Percentiles rank a stretch among this genome's conserved stretches.
phyloP scores from a whole-genome alignment of 345 rosid genomes.

The Rhodomyrtus tomentosa region DNA sequence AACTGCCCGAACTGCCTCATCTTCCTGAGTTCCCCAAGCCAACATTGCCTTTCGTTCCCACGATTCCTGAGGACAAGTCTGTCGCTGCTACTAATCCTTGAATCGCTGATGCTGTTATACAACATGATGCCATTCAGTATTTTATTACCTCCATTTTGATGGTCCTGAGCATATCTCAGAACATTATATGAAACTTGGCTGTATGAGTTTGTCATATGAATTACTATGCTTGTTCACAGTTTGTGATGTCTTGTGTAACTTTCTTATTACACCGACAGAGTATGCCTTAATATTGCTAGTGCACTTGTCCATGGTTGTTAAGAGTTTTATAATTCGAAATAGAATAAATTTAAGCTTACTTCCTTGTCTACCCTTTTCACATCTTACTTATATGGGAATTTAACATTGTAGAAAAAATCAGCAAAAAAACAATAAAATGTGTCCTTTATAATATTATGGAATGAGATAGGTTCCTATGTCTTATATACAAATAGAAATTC shows the following conservation, averaged over 20 bases:
- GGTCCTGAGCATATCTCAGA: background rate
- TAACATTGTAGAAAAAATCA: background rate
- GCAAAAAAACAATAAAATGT: background rate
- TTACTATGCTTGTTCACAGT: background rate
- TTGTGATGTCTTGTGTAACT: background rate
- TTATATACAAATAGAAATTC: background rate
- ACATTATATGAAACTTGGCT: background rate
- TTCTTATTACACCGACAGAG: background rate
- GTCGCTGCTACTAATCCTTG: background rate
- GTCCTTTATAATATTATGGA: background rate
- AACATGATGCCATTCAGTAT: background rate
- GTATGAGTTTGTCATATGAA: background rate
- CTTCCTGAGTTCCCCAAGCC: background rate
- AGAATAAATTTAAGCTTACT: background rate
- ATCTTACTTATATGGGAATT: background rate
- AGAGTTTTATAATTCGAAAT: background rate
- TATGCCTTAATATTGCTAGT: background rate
- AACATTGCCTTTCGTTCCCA: background rate
- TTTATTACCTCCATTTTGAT: background rate
- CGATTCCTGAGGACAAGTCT: background rate
- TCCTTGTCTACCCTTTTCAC: background rate
- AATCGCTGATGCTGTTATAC: background rate
- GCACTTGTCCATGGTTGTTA: background rate
- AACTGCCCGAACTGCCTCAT: background rate
- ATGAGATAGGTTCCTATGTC: background rate